A percentile compares a stretch with the other conserved stretches of the same genome.
These are phyloP conservation scores for Xerocomellus chrysenteron DNA, from an alignment of 768 basidiomycete genomes.

Conservation along the genomic window DNA sequence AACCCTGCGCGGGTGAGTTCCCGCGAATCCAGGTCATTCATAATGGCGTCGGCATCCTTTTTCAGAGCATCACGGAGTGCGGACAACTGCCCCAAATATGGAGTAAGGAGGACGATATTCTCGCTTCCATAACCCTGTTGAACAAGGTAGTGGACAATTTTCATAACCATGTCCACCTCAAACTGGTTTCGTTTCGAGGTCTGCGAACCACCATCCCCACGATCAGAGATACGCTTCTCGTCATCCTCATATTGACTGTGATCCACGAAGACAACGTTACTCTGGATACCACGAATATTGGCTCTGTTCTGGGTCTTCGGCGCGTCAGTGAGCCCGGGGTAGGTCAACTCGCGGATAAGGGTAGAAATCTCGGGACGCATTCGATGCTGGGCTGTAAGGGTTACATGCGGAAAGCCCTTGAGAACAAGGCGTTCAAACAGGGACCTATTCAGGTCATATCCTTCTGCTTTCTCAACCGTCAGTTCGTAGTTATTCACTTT, in stretches of 20 bases:
- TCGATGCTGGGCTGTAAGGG: constrained; percentile 58
- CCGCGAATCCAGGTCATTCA: constrained; percentile 60
- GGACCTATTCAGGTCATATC: constrained; percentile 64
- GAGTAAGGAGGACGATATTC: constrained; percentile 63
- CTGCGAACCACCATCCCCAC: constrained; percentile 43
- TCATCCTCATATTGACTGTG: constrained; percentile 58
- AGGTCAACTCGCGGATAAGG: constrained; percentile 60
- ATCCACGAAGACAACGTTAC: constrained; percentile 61
- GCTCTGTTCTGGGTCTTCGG: constrained; percentile 48
- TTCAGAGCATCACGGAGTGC: constrained; percentile 47
- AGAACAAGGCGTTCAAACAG: constrained; percentile 69
- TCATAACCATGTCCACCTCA: constrained; percentile 64
- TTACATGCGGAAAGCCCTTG: constrained; percentile 59
- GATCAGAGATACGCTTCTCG: constrained; percentile 39
- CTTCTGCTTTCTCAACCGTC: constrained; percentile 67
- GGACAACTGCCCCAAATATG: constrained; percentile 64
- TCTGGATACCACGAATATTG: constrained; percentile 51
- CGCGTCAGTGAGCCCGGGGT: constrained; percentile 62
- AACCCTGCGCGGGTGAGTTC: constrained; percentile 62
- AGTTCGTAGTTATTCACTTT: constrained; percentile 66
- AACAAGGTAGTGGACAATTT: constrained; percentile 60
- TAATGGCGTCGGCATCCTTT: constrained; percentile 51
- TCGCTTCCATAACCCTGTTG: constrained; percentile 69
- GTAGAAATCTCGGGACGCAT: constrained; percentile 75
- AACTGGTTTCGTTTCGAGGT: constrained; percentile 61